Evolutionary conservation across 306 rosid genomes (phyloP).

Genomic region (Cercis canadensis): DNA sequence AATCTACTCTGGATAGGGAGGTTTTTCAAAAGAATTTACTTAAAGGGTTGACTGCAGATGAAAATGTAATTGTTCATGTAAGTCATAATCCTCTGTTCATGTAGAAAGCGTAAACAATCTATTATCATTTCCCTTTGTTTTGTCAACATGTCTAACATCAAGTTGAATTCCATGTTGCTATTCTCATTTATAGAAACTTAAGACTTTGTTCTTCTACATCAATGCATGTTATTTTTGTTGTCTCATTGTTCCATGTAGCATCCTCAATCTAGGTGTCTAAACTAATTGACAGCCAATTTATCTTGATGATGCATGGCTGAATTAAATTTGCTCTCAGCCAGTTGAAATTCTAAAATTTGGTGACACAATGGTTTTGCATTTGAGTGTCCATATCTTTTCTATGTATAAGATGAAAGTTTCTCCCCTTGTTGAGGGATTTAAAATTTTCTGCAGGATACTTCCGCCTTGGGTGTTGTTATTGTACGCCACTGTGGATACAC

Average conservation of each 20-base stretch:
- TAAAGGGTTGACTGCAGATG: slow-evolving; percentile 94
- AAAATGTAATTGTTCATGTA: slow-evolving; percentile 84
- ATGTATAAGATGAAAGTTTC: background rate
- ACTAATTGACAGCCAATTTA: background rate
- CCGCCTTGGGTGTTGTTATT: slow-evolving; percentile 67
- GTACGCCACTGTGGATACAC: slow-evolving; percentile 88
- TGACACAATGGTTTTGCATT: slow-evolving; percentile 4
- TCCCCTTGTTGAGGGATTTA: background rate
- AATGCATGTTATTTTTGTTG: background rate
- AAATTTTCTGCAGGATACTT: slow-evolving; percentile 66
- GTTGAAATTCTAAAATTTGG: slow-evolving; percentile 9
- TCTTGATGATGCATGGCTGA: background rate
- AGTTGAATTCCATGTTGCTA: background rate
- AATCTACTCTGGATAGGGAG: slow-evolving; percentile 43
- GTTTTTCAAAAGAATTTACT: slow-evolving; percentile 65
- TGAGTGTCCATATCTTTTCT: background rate
- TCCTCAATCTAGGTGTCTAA: background rate
- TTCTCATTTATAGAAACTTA: background rate
- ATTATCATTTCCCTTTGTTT: background rate
- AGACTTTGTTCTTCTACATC: background rate
- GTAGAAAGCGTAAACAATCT: background rate
- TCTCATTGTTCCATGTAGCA: background rate
- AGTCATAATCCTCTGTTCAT: slow-evolving; percentile 39
- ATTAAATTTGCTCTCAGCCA: slow-evolving; percentile 7
- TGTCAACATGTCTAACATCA: background rate